These are phyloP conservation scores for Plasmodium inui DNA, from an alignment of 169 alveolate species.

Conservation along the genomic window DNA sequence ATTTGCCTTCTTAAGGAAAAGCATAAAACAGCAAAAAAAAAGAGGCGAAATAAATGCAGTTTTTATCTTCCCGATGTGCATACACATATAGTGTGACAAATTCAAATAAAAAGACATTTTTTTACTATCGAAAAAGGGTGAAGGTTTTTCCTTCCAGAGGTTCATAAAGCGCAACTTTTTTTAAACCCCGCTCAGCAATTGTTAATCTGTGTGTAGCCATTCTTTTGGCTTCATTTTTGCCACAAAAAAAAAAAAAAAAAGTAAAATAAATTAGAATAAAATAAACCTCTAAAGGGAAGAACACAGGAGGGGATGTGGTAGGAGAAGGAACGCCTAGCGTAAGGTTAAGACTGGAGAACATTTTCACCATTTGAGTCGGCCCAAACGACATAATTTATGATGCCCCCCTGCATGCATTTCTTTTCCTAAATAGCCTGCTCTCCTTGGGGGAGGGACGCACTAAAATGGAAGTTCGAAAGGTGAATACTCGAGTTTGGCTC, in stretches of 20 bases:
- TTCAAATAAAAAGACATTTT: constrained; percentile 1
- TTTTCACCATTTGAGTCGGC: background rate
- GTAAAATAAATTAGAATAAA: background rate
- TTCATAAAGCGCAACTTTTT: background rate
- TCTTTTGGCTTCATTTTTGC: background rate
- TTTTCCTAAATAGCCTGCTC: background rate
- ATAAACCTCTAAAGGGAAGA: background rate
- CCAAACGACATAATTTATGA: background rate
- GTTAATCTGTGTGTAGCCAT: background rate
- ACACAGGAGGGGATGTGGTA: background rate
- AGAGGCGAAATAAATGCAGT: background rate
- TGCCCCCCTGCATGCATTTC: background rate
- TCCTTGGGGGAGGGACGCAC: background rate
- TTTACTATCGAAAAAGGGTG: background rate
- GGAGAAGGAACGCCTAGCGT: background rate
- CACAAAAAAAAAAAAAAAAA: background rate
- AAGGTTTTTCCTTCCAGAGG: background rate
- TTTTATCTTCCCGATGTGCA: background rate
- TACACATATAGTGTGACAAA: background rate
- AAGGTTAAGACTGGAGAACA: background rate
- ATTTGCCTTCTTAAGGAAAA: background rate
- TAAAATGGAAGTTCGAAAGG: background rate
- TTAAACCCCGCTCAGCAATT: background rate
- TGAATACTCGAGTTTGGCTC: background rate
- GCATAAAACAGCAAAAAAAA: background rate